Evolutionary conservation across 2,329 filamentous ascomycete genomes (phyloP), one percentile per base, ranked within the genome.

Genomic region (Microdochium bolleyi): DNA sequence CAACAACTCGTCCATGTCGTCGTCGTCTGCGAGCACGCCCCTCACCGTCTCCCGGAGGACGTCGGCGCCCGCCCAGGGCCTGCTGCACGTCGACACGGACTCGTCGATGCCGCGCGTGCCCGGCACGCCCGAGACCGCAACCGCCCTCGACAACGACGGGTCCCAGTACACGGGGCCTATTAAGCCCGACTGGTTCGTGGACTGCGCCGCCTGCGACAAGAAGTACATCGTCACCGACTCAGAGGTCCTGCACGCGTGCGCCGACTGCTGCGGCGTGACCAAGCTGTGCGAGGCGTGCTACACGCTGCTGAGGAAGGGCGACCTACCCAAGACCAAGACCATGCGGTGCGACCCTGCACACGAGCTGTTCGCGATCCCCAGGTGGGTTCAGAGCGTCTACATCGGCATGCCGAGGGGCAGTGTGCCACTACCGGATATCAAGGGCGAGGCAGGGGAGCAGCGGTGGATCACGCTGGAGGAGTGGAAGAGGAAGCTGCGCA

Each of bases 401-500:
- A 54, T 53, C 30, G 58, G 55, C 8, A 54, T 65, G 56, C 61
- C 64, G 1, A 57, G 49, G 52, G 55, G 54, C 9, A 57, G 30
- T 24, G 53, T 65, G 21, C 61, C 61, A 1, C 50, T 66, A 21
- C 57, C 62, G 2, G 57, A 57, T 16, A 50, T 52, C 16, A 34
- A 21, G 27, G 56, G 52, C 8, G 52, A 32, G 14, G 55, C 50
- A 3, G 48, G 37, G 41, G 59, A 57, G 13, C 8, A 16, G 58
- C 57, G 51, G 22, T 65, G 64, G 64, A 59, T 64, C 7, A 46
- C 60, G 4, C 22, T 62, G 22, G 59, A 64, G 9, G 57, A 64
- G 54, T 66, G 61, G 61, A 64, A 62, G 53, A 52, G 51, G 2
- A 54, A 52, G 8, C 30, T 66, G 54, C 60, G 50, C 51, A 55